These are phyloP conservation scores for Monosporascus cannonballus DNA, from an alignment of 2,329 filamentous ascomycete species.

Conservation along the genomic window DNA sequence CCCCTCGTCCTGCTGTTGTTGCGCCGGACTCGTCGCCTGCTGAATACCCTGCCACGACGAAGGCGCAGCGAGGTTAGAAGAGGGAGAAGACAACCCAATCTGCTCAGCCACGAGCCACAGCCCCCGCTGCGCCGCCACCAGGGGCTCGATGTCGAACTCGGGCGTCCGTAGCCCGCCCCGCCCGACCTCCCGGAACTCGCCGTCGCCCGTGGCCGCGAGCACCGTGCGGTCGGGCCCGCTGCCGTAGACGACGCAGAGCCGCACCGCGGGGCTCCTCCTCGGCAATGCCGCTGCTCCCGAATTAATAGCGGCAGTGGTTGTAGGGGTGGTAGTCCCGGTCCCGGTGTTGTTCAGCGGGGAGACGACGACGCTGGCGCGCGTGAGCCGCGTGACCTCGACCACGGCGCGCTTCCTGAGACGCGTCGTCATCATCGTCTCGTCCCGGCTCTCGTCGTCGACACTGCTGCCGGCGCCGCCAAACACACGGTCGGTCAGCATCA, in stretches of 20 bases:
- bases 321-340: background rate
- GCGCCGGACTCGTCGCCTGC: background rate
- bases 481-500: too few species aligned
- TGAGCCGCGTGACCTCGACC: conserved; percentile 43
- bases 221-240: conserved; percentile 46
- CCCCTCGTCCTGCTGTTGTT: conserved; percentile 15
- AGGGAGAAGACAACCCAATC: conserved; percentile 39
- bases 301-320: background rate
- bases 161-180: conserved; percentile 58
- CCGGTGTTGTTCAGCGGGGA: background rate
- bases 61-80: conserved; percentile 32
- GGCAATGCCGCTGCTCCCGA: conserved; percentile 5
- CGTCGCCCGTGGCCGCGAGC: conserved; percentile 56
- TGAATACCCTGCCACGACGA: too few species aligned
- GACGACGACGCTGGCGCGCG: conserved; percentile 52
- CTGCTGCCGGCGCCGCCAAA: too few species aligned
- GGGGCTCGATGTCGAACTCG: conserved; percentile 69
- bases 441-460: conserved; percentile 8
- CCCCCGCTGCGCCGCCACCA: conserved; percentile 46
- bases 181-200: conserved; percentile 65
- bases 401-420: conserved; percentile 29
- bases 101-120: conserved; percentile 80
- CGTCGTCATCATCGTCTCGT: conserved; percentile 37
- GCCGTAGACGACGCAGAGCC: conserved; percentile 65
- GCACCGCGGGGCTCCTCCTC: conserved; percentile 39